Conservation (phyloP, 768 basidiomycete species). For the Lactarius sanguifluus region DNA sequence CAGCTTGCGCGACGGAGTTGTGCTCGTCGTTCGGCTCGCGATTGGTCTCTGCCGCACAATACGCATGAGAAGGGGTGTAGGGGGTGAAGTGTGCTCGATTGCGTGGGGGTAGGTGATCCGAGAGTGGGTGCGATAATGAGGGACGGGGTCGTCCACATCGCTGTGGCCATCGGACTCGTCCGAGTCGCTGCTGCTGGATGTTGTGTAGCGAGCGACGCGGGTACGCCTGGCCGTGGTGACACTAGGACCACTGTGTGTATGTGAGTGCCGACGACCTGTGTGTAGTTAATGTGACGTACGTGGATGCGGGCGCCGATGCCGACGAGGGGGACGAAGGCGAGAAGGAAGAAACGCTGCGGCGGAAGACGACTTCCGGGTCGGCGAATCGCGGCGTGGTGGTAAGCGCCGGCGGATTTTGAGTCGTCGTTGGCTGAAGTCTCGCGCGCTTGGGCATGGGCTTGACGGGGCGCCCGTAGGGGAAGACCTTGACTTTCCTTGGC, state of each 20-base stretch:
- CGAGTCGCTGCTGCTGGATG: not conserved
- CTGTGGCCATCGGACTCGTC: not conserved
- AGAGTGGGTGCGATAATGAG: not conserved
- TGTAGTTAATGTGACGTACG: not conserved
- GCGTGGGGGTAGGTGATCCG: not conserved
- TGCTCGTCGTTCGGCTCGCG: not conserved
- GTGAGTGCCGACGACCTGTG: not conserved
- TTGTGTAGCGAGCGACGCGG: not conserved
- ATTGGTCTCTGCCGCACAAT: not conserved
- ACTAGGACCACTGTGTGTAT: not conserved
- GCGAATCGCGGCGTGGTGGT: not conserved
- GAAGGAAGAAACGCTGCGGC: not conserved
- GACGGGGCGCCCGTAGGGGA: not conserved
- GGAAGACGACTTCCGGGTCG: not conserved
- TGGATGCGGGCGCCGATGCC: not conserved
- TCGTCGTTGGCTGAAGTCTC: not conserved
- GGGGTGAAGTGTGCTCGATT: too few relatives aligned
- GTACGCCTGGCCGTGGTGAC: not conserved
- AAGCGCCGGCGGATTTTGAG: not conserved
- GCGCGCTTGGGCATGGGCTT: slow-evolving; percentile 12
- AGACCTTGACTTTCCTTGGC: not conserved
- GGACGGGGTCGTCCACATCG: not conserved
- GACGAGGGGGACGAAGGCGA: not conserved
- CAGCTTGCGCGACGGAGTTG: not conserved
- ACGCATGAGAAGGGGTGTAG: not conserved